Evolutionary conservation across 108 stramenopile species (phyloP).

Genomic region (Fistulifera solaris): DNA sequence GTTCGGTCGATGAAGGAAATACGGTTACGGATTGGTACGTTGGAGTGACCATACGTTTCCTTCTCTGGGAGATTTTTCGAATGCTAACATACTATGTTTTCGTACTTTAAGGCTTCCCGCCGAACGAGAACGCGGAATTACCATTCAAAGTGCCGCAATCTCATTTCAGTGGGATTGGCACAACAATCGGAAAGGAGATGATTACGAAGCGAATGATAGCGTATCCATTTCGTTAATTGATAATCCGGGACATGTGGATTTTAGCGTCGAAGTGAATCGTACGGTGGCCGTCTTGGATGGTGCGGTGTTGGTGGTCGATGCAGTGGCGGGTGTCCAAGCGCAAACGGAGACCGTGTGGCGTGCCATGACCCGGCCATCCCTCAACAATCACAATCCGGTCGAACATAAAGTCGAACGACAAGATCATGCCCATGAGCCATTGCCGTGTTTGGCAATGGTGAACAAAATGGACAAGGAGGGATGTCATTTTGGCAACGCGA

Average conservation of each 20-base stretch:
- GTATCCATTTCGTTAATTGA: conserved; percentile 69
- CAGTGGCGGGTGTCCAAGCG: conserved; percentile 96
- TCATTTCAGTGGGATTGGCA: conserved; percentile 88
- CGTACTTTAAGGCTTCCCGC: conserved; percentile 45
- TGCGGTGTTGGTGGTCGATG: conserved; percentile 93
- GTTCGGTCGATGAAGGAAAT: conserved; percentile 91
- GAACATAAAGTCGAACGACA: conserved; percentile 7
- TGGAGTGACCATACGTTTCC: no score
- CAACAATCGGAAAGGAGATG: conserved; percentile 27
- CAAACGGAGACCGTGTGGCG: conserved; percentile 98
- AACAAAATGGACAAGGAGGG: conserved; percentile 99
- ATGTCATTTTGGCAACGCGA: conserved; percentile 74
- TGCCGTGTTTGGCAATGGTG: conserved; percentile 86
- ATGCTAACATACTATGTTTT: no score
- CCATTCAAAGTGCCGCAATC: conserved; percentile 96
- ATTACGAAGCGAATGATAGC: conserved; percentile 31
- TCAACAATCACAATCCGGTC: conserved; percentile 37
- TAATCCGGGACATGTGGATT: conserved; percentile 99
- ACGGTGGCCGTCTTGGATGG: conserved; percentile 95
- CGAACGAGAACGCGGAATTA: conserved; percentile 98
- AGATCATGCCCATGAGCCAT: conserved; percentile 61
- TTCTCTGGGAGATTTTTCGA: no score
- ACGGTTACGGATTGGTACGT: conserved; percentile 90
- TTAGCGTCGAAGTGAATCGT: conserved; percentile 95
- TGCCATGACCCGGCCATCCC: conserved; percentile 51